Base-by-base conservation (phyloP, 108 stramenopile genomes). In the Cylindrotheca fusiformis region DNA sequence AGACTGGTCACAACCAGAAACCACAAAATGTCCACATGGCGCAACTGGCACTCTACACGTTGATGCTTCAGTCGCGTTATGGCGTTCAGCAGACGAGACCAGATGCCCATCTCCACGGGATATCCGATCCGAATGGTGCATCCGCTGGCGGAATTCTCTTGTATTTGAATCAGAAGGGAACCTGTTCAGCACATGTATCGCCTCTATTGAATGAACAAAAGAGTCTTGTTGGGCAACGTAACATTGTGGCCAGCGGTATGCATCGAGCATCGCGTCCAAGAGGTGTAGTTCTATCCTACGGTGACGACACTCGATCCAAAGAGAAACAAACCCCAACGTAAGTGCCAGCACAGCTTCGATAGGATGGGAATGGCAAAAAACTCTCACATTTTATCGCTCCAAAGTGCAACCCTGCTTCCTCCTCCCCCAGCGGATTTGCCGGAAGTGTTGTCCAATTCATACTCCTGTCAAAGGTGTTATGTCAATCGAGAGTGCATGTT, bases 401-500 rank as follows among this genome's bases (percentile, higher is more conserved):
- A 51, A 51, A 63, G 51, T 0, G 51, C 49, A 1, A 68, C 30
- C 27, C 62, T 64, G 4, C 52, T 52, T 25, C 51, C 48, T 28
- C 49, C 66, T 30, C 59, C 65, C 1, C 23, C 65, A 12, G 79
- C 80, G 27, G 45, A 51, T n/a, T 53, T 95, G 10, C 94, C 94
- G 8, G 60, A 74, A 19, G 50, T 95, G 45, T 68, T 73, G 3
- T 73, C 56, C 30, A 52, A 72, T 21, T 74, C 73, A 48, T 41
- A 14, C 36, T 6, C 75, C 6, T 95, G 95, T 66, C 69, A 76
- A 52, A 48, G 78, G 46, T 95, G 95, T 67, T 95, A 82, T 63
- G 62, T 75, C 18, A 82, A 78, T 48, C 78, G 84, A 26, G 83
- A 91, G 44, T 95, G 95, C 57, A 95, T 95, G 95, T 62, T 91